Conservation (phyloP, 2,329 filamentous ascomycete species). For the Aspergillus glaucus region DNA sequence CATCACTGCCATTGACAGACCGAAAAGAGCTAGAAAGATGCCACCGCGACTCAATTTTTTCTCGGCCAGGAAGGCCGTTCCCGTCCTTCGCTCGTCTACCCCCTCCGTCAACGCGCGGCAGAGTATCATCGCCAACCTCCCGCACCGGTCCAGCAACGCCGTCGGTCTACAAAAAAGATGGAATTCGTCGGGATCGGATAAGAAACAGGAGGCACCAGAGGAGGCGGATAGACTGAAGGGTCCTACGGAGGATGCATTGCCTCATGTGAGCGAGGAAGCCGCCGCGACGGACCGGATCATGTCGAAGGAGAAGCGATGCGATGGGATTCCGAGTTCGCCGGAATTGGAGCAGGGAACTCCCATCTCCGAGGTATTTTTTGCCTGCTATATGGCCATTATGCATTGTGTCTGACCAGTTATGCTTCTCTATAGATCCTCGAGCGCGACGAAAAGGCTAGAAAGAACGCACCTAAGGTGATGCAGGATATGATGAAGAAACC, state of each 20-base stretch:
- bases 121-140: constrained; percentile 18
- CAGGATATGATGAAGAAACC: constrained; percentile 50
- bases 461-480: constrained; percentile 62
- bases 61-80: constrained; percentile 26
- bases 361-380: constrained; percentile 54
- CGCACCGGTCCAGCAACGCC: constrained; percentile 12
- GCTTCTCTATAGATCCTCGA: constrained; percentile 50
- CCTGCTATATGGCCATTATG: neutral
- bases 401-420: no score
- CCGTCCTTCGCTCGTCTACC: constrained; percentile 26
- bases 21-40: constrained; percentile 35
- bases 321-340: constrained; percentile 43
- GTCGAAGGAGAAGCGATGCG: constrained; percentile 38
- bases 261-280: constrained; percentile 61
- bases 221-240: constrained; percentile 28
- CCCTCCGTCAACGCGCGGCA: constrained; percentile 13
- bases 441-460: constrained; percentile 54
- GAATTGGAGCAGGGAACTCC: constrained; percentile 61
- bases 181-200: constrained; percentile 28
- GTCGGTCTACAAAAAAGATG: constrained; percentile 21
- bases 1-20: constrained; percentile 5
- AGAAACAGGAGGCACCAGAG: constrained; percentile 17
- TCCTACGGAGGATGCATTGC: constrained; percentile 48
- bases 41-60: constrained; percentile 50
- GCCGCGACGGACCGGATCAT: constrained; percentile 54